Percentiles rank a stretch among this genome's conserved stretches.
These are phyloP conservation scores for Sugiyamaella mastotermitis DNA, from an alignment of 805 yeast genomes.

Conservation along the genomic window DNA sequence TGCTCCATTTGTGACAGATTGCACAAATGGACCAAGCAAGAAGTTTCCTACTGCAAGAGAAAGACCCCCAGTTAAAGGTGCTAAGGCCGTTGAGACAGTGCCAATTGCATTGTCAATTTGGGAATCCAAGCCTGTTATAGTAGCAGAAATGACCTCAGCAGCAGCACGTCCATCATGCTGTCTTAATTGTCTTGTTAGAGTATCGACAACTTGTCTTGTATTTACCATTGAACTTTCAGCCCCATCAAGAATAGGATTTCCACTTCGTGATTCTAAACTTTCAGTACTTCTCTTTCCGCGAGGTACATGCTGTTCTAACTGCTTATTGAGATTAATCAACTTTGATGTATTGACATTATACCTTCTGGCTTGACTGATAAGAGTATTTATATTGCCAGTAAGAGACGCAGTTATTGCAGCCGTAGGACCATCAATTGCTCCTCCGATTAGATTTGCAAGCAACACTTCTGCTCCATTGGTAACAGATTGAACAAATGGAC, in stretches of 20 bases:
- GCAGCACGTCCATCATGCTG: slow-evolving; percentile 7
- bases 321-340: too few relatives aligned
- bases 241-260: slow-evolving; percentile 1
- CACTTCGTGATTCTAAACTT: too few relatives aligned
- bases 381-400: too few relatives aligned
- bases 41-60: slow-evolving; percentile 22
- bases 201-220: slow-evolving; percentile 5
- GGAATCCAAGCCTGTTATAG: slow-evolving; percentile 29
- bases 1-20: slow-evolving; percentile 28
- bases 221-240: slow-evolving; percentile 2
- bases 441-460: slow-evolving; percentile 10
- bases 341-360: too few relatives aligned
- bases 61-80: slow-evolving; percentile 21
- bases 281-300: too few relatives aligned
- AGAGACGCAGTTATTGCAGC: too few relatives aligned
- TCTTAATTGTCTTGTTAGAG: slow-evolving; percentile 1
- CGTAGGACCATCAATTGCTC: slow-evolving; percentile 6
- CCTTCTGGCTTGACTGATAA: too few relatives aligned
- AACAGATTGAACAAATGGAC: slow-evolving; percentile 13
- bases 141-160: slow-evolving; percentile 11
- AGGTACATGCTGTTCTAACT: too few relatives aligned
- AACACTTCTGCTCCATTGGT: slow-evolving; percentile 14
- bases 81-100: too few relatives aligned
- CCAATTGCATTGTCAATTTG: slow-evolving; percentile 21
- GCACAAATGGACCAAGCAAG: slow-evolving; percentile 25